These are phyloP conservation scores for Chlorella sp. DNA, from an alignment of 139 green algal species.

Conservation along the genomic window DNA sequence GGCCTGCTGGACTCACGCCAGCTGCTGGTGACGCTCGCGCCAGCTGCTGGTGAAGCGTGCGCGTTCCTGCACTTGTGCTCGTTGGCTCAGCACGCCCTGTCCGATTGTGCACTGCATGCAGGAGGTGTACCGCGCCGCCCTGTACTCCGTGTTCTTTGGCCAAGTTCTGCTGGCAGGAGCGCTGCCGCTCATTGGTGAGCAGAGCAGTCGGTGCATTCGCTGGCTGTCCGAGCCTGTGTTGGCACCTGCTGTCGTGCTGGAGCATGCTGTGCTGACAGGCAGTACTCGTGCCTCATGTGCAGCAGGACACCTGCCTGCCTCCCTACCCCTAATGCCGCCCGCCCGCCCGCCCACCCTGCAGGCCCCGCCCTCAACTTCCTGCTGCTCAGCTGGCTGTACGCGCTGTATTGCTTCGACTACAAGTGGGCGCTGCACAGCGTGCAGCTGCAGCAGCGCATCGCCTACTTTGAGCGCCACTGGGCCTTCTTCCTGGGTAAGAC, in stretches of 20 bases:
- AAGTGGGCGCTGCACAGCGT: conserved; percentile 69
- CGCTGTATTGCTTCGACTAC: conserved; percentile 92
- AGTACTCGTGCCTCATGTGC: neutral
- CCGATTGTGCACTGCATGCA: too few species aligned
- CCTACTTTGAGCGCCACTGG: conserved; percentile 79
- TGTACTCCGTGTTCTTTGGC: conserved; percentile 71
- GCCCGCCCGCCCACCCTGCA: conserved; percentile 21
- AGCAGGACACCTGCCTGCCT: neutral
- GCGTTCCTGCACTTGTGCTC: too few species aligned
- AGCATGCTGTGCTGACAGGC: neutral
- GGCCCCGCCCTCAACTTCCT: conserved; percentile 62
- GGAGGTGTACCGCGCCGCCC: conserved; percentile 70
- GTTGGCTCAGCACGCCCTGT: too few species aligned
- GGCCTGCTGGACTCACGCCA: too few species aligned
- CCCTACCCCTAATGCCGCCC: neutral
- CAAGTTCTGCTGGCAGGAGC: conserved; percentile 52
- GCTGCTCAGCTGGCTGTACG: conserved; percentile 79
- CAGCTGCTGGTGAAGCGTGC: too few species aligned
- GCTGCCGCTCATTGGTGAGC: conserved; percentile 10
- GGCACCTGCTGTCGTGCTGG: neutral
- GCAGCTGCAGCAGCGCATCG: conserved; percentile 60
- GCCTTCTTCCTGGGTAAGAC: conserved; percentile 71
- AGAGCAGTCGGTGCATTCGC: neutral
- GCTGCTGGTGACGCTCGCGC: too few species aligned
- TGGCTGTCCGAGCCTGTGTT: neutral